Conservation (phyloP, 2,329 filamentous ascomycete genomes). For the Paramyrothecium roridum region DNA sequence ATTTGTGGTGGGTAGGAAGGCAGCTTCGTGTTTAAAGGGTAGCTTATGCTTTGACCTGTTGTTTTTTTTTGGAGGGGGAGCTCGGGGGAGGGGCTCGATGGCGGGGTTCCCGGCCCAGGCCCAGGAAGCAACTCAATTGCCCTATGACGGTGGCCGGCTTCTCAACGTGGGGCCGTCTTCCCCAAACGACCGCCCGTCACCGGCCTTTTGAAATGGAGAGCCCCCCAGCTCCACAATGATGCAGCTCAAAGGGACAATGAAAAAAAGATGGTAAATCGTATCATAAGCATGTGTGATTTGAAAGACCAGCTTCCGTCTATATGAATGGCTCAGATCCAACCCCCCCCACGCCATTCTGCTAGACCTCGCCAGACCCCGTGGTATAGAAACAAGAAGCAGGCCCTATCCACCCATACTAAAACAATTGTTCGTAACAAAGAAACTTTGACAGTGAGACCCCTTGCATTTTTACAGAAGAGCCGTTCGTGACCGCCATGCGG, state of each 20-base stretch:
- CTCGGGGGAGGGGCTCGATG: background rate
- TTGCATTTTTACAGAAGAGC: too few relatives aligned
- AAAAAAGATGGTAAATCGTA: background rate
- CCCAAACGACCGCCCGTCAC: too few relatives aligned
- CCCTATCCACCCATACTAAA: too few relatives aligned
- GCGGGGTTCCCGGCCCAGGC: background rate
- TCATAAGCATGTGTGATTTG: too few relatives aligned
- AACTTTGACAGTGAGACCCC: too few relatives aligned
- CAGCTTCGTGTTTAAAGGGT: background rate
- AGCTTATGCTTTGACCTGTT: background rate
- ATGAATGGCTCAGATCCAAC: too few relatives aligned
- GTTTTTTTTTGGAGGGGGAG: background rate
- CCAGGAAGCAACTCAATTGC: background rate
- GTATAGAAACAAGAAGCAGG: background rate
- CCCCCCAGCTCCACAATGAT: background rate
- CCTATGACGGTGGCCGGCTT: background rate
- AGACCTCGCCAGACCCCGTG: background rate
- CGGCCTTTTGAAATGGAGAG: background rate
- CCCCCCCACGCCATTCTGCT: too few relatives aligned
- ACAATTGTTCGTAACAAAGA: too few relatives aligned
- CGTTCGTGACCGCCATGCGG: too few relatives aligned
- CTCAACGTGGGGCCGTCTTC: background rate
- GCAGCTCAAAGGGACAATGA: background rate
- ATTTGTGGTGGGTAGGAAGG: background rate
- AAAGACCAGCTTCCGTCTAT: too few relatives aligned